A percentile compares a stretch with the other conserved stretches of the same genome.
Conservation (phyloP, 2,329 filamentous ascomycete species). For the Alternaria sp. region DNA sequence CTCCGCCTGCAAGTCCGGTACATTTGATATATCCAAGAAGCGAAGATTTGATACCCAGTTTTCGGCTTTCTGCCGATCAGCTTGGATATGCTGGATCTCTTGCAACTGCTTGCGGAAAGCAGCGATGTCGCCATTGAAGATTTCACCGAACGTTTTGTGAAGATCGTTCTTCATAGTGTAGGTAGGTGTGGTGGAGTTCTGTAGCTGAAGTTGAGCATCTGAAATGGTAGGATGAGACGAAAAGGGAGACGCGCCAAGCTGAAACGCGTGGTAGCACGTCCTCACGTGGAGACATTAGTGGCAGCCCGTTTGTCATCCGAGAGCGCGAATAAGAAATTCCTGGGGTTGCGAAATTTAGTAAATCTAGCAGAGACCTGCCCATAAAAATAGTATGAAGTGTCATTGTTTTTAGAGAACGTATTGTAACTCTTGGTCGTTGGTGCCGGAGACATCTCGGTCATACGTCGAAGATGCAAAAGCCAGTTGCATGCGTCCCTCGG, state of each 20-base stretch:
- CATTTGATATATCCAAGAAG: conserved; percentile 28
- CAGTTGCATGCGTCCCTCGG: background rate
- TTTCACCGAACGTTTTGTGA: conserved; percentile 27
- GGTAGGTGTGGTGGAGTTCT: background rate
- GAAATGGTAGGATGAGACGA: background rate
- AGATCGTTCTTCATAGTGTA: conserved; percentile 28
- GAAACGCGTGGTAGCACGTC: conserved; percentile 1
- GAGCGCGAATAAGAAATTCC: background rate
- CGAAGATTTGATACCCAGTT: conserved; percentile 22
- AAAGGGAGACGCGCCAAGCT: background rate
- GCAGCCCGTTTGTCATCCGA: background rate
- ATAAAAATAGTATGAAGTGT: background rate
- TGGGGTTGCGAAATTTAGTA: background rate
- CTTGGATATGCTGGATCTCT: conserved; percentile 18
- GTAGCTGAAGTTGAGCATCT: background rate
- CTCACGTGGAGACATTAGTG: conserved; percentile 2
- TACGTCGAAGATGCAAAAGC: background rate
- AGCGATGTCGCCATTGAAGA: conserved; percentile 21
- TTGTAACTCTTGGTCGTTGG: background rate
- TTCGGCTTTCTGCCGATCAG: conserved; percentile 19
- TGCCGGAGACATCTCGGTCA: background rate
- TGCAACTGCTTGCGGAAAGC: conserved; percentile 28
- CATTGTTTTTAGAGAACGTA: background rate
- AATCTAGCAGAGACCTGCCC: background rate
- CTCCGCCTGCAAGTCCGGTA: conserved; percentile 12